Conservation (phyloP, 148 eudicot genomes). For the Vaccinium corymbosum region DNA sequence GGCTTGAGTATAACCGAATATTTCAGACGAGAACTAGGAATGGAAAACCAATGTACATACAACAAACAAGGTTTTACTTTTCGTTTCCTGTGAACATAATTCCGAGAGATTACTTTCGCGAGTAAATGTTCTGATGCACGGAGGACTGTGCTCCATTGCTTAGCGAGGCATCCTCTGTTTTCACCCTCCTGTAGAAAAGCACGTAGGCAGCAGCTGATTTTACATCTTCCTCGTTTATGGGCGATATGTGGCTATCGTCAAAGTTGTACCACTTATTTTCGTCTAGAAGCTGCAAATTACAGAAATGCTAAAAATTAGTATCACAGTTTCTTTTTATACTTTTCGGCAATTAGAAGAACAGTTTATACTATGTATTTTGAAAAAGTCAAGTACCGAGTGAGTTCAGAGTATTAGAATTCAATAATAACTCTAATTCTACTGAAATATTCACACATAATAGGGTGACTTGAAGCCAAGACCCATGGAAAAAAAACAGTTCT, state of each 20-base stretch:
- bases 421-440: not conserved
- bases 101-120: constrained; percentile 17
- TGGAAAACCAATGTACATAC: constrained; percentile 15
- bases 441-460: not conserved
- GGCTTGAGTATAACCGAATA: constrained; percentile 14
- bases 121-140: constrained; percentile 23
- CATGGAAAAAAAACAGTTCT: not conserved
- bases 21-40: not conserved
- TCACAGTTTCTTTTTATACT: not conserved
- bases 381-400: not conserved
- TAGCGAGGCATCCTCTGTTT: constrained; percentile 33
- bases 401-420: not conserved
- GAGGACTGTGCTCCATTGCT: constrained; percentile 36
- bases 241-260: constrained; percentile 74
- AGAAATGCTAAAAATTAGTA: not conserved
- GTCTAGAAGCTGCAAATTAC: constrained; percentile 57
- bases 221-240: constrained; percentile 78
- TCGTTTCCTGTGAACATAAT: not conserved
- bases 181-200: constrained; percentile 76
- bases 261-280: constrained; percentile 89
- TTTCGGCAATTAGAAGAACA: not conserved
- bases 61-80: not conserved
- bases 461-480: not conserved
- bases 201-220: constrained; percentile 87
- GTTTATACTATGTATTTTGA: not conserved